Percentiles rank a stretch among this genome's conserved stretches.
Conservation (phyloP, 1,284 basidiomycete species). For the Puccinia triticina region DNA sequence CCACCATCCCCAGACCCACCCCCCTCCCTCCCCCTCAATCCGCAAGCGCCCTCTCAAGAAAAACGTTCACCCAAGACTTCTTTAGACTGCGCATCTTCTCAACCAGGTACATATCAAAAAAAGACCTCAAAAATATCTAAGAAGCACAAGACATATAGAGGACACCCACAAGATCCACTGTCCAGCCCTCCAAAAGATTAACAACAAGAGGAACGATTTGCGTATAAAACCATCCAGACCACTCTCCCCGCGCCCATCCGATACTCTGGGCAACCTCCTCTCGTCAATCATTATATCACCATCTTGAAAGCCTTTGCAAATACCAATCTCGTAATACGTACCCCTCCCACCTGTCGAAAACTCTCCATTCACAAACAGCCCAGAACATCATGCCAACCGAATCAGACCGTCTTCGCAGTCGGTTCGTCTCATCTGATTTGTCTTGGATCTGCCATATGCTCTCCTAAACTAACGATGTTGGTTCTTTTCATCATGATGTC, state of each 20-base stretch:
- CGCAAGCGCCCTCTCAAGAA: neutral
- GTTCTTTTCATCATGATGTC: neutral
- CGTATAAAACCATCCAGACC: neutral
- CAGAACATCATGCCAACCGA: conserved; percentile 25
- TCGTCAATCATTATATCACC: too few species aligned
- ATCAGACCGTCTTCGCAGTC: conserved; percentile 40
- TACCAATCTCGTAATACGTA: too few species aligned
- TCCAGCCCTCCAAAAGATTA: too few species aligned
- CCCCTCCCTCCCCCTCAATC: too few species aligned
- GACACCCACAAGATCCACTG: too few species aligned
- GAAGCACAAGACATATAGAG: too few species aligned
- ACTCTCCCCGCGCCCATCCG: too few species aligned
- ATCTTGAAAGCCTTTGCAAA: neutral
- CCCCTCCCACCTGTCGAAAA: too few species aligned
- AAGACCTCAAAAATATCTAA: neutral
- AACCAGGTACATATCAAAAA: neutral
- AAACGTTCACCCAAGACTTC: neutral
- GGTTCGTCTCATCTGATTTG: conserved; percentile 16
- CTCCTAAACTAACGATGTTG: neutral
- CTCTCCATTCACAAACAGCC: neutral
- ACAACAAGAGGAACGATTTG: neutral
- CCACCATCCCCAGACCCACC: neutral
- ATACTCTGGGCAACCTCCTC: too few species aligned
- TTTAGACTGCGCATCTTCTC: neutral
- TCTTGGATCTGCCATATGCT: neutral